Percentiles rank a stretch among this genome's conserved stretches.
Evolutionary conservation across 345 rosid species (phyloP).

Genomic region (Citrus medica): DNA sequence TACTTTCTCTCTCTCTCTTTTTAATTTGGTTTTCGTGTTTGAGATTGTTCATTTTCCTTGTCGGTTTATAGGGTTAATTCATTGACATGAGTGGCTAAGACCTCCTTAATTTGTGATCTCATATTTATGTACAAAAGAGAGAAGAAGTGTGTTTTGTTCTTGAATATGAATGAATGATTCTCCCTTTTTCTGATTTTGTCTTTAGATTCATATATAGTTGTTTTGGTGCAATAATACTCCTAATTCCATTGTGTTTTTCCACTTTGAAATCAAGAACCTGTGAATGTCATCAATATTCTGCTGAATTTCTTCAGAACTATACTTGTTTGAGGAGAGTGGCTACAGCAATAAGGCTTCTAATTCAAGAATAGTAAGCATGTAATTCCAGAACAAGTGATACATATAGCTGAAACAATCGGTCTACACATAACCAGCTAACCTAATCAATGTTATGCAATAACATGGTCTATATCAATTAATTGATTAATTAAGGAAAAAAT

Average conservation of each 20-base stretch:
- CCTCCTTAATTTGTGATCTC: neutral
- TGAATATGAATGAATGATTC: conserved; percentile 1
- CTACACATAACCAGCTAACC: conserved; percentile 17
- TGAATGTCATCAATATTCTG: neutral
- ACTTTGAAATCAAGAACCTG: neutral
- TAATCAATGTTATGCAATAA: conserved; percentile 11
- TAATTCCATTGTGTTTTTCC: neutral
- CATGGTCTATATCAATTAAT: neutral
- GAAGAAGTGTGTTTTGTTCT: conserved; percentile 15
- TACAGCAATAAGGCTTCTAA: neutral
- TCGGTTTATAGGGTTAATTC: conserved; percentile 3
- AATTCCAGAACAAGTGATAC: neutral
- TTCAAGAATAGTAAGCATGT: neutral
- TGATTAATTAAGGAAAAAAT: neutral
- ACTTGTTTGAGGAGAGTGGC: neutral
- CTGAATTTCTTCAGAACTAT: neutral
- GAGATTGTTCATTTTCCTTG: neutral
- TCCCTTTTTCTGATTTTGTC: neutral
- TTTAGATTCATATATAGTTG: neutral
- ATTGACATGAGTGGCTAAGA: neutral
- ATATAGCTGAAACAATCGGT: neutral
- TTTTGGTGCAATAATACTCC: neutral
- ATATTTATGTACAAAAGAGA: conserved; percentile 5
- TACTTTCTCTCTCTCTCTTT: neutral
- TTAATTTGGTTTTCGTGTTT: neutral